Evolutionary conservation across 2,329 filamentous ascomycete genomes (phyloP).

Genomic region (Acrocalymma vagum): DNA sequence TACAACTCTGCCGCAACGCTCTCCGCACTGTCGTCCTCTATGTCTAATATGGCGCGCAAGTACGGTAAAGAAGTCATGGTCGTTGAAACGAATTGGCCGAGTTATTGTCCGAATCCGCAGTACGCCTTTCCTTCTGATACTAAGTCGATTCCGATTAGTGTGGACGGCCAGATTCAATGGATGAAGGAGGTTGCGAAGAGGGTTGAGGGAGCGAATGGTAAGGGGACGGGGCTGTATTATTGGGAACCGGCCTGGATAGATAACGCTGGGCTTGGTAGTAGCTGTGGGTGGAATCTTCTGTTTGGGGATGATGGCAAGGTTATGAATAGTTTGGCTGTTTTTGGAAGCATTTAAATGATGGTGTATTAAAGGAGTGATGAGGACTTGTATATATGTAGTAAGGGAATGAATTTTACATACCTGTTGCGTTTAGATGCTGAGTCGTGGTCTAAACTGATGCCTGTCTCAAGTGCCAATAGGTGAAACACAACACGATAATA

Average conservation of each 20-base stretch:
- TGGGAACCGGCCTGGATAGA: slow-evolving; percentile 79
- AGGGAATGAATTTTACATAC: too few species aligned
- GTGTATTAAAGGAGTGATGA: too few species aligned
- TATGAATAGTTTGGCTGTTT: slow-evolving; percentile 65
- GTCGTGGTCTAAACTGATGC: too few species aligned
- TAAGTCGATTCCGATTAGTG: slow-evolving; percentile 67
- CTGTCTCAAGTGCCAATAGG: too few species aligned
- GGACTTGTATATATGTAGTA: too few species aligned
- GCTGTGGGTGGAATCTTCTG: slow-evolving; percentile 71
- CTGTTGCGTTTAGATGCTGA: too few species aligned
- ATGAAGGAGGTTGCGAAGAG: slow-evolving; percentile 67
- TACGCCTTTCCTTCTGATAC: slow-evolving; percentile 70
- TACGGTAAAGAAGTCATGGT: slow-evolving; percentile 75
- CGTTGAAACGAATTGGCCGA: slow-evolving; percentile 76
- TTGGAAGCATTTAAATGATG: slow-evolving; percentile 54
- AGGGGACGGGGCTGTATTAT: slow-evolving; percentile 68
- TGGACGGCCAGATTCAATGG: slow-evolving; percentile 69
- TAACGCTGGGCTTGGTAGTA: slow-evolving; percentile 71
- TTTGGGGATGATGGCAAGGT: slow-evolving; percentile 64
- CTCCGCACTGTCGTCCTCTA: slow-evolving; percentile 61
- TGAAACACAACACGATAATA: too few species aligned
- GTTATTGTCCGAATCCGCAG: slow-evolving; percentile 65
- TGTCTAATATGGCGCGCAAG: slow-evolving; percentile 66
- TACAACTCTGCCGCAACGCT: slow-evolving; percentile 69
- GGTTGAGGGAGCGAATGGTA: slow-evolving; percentile 60